These are phyloP conservation scores for Candida peoriensis DNA, from an alignment of 805 yeast species.

Conservation along the genomic window DNA sequence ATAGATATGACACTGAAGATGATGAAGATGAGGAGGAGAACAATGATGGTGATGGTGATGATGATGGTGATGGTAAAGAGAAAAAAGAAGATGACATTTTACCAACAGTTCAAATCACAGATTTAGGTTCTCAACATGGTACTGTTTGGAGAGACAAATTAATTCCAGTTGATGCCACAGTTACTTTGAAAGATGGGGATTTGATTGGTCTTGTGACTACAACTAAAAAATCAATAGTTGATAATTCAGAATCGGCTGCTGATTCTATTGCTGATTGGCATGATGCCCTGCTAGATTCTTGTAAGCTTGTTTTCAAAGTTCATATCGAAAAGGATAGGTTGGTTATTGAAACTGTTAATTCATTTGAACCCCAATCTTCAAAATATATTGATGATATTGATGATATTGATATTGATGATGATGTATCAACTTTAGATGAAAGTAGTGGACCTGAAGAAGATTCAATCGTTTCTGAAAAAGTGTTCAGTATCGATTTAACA, in stretches of 20 bases:
- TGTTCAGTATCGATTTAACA: not conserved
- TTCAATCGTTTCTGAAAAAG: too few species aligned
- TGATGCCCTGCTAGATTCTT: conserved; percentile 1
- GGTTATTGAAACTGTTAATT: not conserved
- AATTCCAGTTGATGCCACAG: not conserved
- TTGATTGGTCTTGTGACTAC: conserved; percentile 6
- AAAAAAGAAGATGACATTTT: not conserved
- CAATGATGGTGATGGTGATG: too few species aligned
- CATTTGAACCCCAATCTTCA: not conserved
- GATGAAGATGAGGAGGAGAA: too few species aligned
- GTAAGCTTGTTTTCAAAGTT: conserved; percentile 4
- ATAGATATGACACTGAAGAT: too few species aligned
- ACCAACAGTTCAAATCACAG: conserved; percentile 3
- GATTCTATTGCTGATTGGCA: not conserved
- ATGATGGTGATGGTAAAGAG: too few species aligned
- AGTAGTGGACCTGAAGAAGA: not conserved
- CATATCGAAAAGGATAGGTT: not conserved
- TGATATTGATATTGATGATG: not conserved
- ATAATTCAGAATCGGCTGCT: not conserved
- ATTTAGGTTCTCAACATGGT: conserved; percentile 9
- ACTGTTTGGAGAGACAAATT: conserved; percentile 4
- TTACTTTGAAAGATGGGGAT: conserved; percentile 2
- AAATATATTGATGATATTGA: not conserved
- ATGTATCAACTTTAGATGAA: not conserved
- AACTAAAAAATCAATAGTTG: not conserved